These are phyloP conservation scores for Mikania micrantha DNA, from an alignment of 129 eudicot species.

Conservation along the genomic window DNA sequence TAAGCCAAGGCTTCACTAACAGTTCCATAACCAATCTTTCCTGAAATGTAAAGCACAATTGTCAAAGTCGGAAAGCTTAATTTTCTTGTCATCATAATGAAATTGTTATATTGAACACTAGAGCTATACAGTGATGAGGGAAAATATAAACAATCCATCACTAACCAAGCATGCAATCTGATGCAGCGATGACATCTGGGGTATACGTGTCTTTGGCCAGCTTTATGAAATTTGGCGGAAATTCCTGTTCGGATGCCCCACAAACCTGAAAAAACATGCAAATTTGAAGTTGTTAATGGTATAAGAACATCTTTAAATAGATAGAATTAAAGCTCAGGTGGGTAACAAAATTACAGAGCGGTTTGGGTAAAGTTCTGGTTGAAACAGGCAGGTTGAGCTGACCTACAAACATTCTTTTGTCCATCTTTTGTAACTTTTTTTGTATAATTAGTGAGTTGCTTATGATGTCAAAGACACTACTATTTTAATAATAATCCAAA, in stretches of 20 bases:
- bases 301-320: not conserved
- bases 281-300: not conserved
- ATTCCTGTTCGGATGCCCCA: slow-evolving; percentile 75
- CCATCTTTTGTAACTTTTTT: not conserved
- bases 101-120: not conserved
- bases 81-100: not conserved
- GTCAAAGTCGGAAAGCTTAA: not conserved
- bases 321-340: no score
- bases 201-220: slow-evolving; percentile 90
- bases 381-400: not conserved
- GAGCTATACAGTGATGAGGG: not conserved
- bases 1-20: slow-evolving; percentile 95
- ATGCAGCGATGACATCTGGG: slow-evolving; percentile 96
- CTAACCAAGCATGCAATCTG: slow-evolving; percentile 99
- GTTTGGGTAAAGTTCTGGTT: not conserved
- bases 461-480: not conserved
- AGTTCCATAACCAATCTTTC: slow-evolving; percentile 97
- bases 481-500: not conserved
- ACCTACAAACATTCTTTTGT: not conserved
- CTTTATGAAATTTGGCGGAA: slow-evolving; percentile 83
- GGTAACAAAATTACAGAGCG: not conserved
- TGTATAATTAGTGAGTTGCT: not conserved
- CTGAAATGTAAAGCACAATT: slow-evolving; percentile 51
- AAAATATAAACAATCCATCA: slow-evolving; percentile 6
- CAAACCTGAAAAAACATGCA: slow-evolving; percentile 54